Evolutionary conservation across 345 rosid species (phyloP), one percentile per base, ranked within the genome.

Genomic region (Geranium brycei): DNA sequence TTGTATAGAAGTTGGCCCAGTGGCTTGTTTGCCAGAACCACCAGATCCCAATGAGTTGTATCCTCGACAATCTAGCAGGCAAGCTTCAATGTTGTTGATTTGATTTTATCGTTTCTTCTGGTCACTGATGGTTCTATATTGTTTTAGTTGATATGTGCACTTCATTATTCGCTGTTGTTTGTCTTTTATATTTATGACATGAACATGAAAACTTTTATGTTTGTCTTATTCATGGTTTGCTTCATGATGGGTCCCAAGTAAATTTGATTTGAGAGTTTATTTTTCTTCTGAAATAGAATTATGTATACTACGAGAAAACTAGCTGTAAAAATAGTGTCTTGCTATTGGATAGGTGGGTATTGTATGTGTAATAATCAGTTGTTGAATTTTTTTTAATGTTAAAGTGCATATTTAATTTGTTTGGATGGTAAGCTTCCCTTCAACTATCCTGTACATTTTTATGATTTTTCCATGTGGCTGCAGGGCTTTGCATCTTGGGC

Each of bases 401-500:
- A 35, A 35, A 47, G 5, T 47, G 53, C 11, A 47, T 47, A 28
- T 51, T 51, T 30, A 56, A 57, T 63, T n/a, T 67, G 58, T 65
- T 62, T 40, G 8, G 53, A 38, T 17, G 56, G 74, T 67, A 17
- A 62, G 40, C 19, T 62, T 55, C 10, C 14, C 18, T 64, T 70
- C 17, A 17, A 19, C 58, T 19, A 30, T 51, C 64, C 62, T 64
- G 13, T 23, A 4, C 28, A 4, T 53, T 71, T 56, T 66, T 69
- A 18, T 72, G 53, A 59, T 62, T 69, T 68, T 53, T 47, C 35
- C 70, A 77, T 76, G 53, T 47, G 53, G 53, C 53, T 47, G 60
- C 68, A 93, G 99, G 95, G 97, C 92, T 75, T 85, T 91, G 7
- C 96, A 91, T 83, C 97, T 95, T 68, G 96, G 95, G 61, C 80